Base-by-base conservation (phyloP, 257 asterid species). In the Fraxinus quadrangulata region DNA sequence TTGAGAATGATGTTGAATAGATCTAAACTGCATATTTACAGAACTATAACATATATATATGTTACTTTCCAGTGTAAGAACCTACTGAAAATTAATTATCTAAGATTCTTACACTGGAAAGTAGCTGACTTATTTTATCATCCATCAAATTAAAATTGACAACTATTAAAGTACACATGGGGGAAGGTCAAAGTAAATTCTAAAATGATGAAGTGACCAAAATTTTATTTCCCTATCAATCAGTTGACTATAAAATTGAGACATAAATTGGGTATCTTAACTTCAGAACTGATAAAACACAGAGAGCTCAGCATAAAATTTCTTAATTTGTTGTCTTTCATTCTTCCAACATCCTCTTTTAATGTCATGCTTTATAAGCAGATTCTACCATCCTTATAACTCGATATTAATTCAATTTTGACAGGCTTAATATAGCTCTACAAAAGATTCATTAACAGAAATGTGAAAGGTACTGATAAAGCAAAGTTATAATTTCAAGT, bases 31-130 rank as follows among this genome's bases (percentile, higher is more conserved):
- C 70, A 28, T 31, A 67, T 71, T 59, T 49, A 78, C 70, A 71
- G 66, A 31, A 78, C 71, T 74, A 76, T 77, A 67, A 72, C 19
- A 45, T n/a, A n/a, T n/a, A n/a, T n/a, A n/a, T n/a, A n/a, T n/a
- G n/a, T n/a, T n/a, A n/a, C n/a, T n/a, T n/a, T n/a, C n/a, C n/a
- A n/a, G n/a, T n/a, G n/a, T n/a, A n/a, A n/a, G n/a, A n/a, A n/a
- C n/a, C n/a, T n/a, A n/a, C n/a, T n/a, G n/a, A n/a, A n/a, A n/a
- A n/a, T n/a, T n/a, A n/a, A n/a, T n/a, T n/a, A n/a, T n/a, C n/a
- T n/a, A n/a, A n/a, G n/a, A n/a, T n/a, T n/a, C 34, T 31, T 37
- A 37, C 39, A 28, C 12, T 61, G 17, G n/a, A 12, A 45, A 59
- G 61, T 42, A 75, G 67, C 33, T 23, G 33, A 1, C 69, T 63